phyloP scores from a whole-genome alignment of 2,329 filamentous ascomycete genomes.

The Sporothrix euskadiensis region DNA sequence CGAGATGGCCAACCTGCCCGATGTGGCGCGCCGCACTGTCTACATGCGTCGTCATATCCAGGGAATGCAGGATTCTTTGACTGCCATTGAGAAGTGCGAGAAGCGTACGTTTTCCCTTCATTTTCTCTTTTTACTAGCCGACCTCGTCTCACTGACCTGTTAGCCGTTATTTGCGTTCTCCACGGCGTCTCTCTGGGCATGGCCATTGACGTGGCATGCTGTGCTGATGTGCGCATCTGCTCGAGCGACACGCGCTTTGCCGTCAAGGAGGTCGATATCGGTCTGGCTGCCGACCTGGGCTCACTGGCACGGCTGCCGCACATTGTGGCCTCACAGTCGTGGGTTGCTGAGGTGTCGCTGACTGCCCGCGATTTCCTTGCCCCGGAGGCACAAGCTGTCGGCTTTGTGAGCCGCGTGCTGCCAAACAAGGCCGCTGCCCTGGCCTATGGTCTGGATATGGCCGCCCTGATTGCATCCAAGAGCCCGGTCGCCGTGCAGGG shows the following conservation, averaged over 20 bases:
- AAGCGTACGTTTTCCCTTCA: slow-evolving; percentile 62
- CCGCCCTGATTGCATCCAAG: slow-evolving; percentile 69
- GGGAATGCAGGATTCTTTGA: slow-evolving; percentile 79
- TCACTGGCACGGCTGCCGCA: slow-evolving; percentile 73
- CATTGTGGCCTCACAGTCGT: slow-evolving; percentile 67
- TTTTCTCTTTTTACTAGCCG: neutral
- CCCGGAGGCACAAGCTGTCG: slow-evolving; percentile 67
- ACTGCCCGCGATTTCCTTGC: slow-evolving; percentile 69
- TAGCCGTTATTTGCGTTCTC: slow-evolving; percentile 77
- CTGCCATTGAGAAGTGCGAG: slow-evolving; percentile 77
- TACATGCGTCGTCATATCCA: slow-evolving; percentile 66
- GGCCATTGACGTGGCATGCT: slow-evolving; percentile 71
- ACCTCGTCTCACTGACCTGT: neutral
- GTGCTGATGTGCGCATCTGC: slow-evolving; percentile 70
- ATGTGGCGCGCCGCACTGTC: slow-evolving; percentile 65
- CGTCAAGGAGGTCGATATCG: slow-evolving; percentile 82
- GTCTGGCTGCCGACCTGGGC: slow-evolving; percentile 76
- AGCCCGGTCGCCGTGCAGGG: slow-evolving; percentile 85
- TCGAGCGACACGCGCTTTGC: slow-evolving; percentile 61
- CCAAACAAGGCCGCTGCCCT: slow-evolving; percentile 65
- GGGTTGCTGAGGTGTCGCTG: slow-evolving; percentile 77
- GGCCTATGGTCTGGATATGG: slow-evolving; percentile 62
- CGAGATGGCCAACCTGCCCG: slow-evolving; percentile 51
- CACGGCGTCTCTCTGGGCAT: slow-evolving; percentile 78
- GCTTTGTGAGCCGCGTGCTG: slow-evolving; percentile 68